phyloP scores from a whole-genome alignment of 148 eudicot species.

The Limonium bicolor region DNA sequence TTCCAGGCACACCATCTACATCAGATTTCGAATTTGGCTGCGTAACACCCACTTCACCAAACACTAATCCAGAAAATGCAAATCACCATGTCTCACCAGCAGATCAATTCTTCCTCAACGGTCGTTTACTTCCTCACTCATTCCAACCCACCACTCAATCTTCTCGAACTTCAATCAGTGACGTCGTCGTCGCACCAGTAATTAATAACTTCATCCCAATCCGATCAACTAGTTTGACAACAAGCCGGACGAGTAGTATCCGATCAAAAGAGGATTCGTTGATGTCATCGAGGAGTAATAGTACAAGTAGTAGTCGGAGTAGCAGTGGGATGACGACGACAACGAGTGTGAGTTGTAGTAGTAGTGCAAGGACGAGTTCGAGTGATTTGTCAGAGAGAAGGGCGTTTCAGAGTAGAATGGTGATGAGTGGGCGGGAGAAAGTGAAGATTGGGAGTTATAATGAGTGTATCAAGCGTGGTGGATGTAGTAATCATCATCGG shows the following conservation, averaged over 20 bases:
- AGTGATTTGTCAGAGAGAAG: constrained; percentile 25
- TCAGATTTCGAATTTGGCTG: constrained; percentile 44
- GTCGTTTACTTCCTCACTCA: constrained; percentile 56
- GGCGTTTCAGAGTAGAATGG: constrained; percentile 10
- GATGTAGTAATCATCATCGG: too few species aligned
- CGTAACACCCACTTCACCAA: constrained; percentile 14
- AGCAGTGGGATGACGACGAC: constrained; percentile 11
- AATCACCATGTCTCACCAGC: constrained; percentile 48
- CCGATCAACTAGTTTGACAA: constrained; percentile 37
- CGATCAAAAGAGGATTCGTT: constrained; percentile 43
- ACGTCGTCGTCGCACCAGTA: neutral
- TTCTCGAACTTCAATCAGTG: neutral
- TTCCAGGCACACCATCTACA: neutral
- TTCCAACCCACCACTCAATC: constrained; percentile 21
- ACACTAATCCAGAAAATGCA: neutral
- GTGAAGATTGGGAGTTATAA: neutral
- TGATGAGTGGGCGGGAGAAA: constrained; percentile 3
- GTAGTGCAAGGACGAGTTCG: constrained; percentile 33
- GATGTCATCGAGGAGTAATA: constrained; percentile 32
- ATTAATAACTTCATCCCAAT: too few species aligned
- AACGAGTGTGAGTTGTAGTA: too few species aligned
- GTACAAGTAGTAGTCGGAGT: constrained; percentile 23
- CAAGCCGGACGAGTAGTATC: constrained; percentile 29
- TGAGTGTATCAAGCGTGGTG: too few species aligned
- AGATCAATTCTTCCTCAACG: constrained; percentile 64